Conservation (phyloP, 2,329 filamentous ascomycete species). For the Aspergillus sp. region DNA sequence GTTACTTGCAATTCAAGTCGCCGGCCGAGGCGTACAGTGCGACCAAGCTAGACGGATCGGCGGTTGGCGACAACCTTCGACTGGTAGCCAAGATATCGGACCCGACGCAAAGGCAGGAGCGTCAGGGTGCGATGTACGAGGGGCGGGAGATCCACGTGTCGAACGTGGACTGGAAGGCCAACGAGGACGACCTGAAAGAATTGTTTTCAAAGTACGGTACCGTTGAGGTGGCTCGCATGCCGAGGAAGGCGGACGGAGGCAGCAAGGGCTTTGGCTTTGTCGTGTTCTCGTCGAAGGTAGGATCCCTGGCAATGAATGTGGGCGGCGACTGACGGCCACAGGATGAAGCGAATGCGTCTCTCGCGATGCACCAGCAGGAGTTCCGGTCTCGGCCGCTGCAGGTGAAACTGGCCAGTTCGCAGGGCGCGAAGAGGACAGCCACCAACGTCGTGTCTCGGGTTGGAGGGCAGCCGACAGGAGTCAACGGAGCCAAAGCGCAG, state of each 20-base stretch:
- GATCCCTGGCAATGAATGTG: background rate
- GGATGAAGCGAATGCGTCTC: conserved; percentile 56
- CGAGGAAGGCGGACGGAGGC: conserved; percentile 57
- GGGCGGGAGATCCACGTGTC: conserved; percentile 75
- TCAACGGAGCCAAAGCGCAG: conserved; percentile 17
- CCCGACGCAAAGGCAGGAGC: conserved; percentile 64
- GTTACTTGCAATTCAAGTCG: conserved; percentile 82
- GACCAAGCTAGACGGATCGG: conserved; percentile 60
- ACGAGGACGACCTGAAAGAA: conserved; percentile 59
- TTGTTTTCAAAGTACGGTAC: conserved; percentile 67
- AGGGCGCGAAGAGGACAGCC: conserved; percentile 34
- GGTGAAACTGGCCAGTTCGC: conserved; percentile 48
- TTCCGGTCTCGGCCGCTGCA: conserved; percentile 59
- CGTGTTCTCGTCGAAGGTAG: conserved; percentile 58
- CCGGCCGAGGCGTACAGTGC: conserved; percentile 60
- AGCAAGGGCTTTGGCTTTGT: conserved; percentile 74
- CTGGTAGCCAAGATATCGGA: conserved; percentile 77
- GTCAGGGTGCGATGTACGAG: conserved; percentile 73
- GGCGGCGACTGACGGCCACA: conserved; percentile 21
- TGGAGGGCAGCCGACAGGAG: conserved; percentile 24
- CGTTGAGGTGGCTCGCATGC: conserved; percentile 62
- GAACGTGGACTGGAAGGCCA: conserved; percentile 53
- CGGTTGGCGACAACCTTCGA: conserved; percentile 58
- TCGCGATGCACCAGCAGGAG: conserved; percentile 61
- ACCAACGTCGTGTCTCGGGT: conserved; percentile 38